Base-by-base conservation (phyloP, 1,284 basidiomycete species). In the Fistulinella staudtii region DNA sequence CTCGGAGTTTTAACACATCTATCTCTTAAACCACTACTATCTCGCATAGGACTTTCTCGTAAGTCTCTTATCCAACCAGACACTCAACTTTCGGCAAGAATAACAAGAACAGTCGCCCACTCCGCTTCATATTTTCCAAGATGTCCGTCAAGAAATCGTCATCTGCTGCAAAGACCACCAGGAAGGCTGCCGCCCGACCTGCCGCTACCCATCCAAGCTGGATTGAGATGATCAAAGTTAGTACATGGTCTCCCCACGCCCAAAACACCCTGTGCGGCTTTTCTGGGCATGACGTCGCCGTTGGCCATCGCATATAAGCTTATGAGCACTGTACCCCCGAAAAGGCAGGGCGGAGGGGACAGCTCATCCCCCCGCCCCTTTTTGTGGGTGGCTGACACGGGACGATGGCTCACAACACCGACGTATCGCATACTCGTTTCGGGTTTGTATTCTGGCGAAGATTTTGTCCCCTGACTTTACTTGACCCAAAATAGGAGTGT, bases 141-240 rank as follows among this genome's bases (percentile, higher is more conserved):
- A 63, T 63, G 61, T 62, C 45, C 20, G n/a, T 34, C 46, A 73
- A 59, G 56, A 70, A 65, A 54, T 52, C 65, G 15, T 49, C 53
- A 35, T 42, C 52, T 13, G 36, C 59, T 13, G 38, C 51, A 44
- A 67, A 45, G 52, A 43, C 61, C 20, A 41, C 64, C 40, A 75
- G 67, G 65, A 64, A 58, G 46, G 46, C 57, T 39, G 57, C 73
- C 45, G 49, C 67, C 36, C 70, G 67, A 52, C 54, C 76, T 36
- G 60, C 69, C n/a, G 59, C 76, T 33, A 59, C 74, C 42, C 85
- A 86, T 58, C 84, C 84, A 8, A 69, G 75, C 51, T 87, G 85
- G 82, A 70, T 80, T 52, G 84, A 87, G 47, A 87, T 87, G 84
- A 86, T 87, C 66, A 86, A 85, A 73, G 85, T 85, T 57, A 61